Base-by-base conservation (phyloP, 2,329 filamentous ascomycete genomes). In the Pyrenochaeta sp. region DNA sequence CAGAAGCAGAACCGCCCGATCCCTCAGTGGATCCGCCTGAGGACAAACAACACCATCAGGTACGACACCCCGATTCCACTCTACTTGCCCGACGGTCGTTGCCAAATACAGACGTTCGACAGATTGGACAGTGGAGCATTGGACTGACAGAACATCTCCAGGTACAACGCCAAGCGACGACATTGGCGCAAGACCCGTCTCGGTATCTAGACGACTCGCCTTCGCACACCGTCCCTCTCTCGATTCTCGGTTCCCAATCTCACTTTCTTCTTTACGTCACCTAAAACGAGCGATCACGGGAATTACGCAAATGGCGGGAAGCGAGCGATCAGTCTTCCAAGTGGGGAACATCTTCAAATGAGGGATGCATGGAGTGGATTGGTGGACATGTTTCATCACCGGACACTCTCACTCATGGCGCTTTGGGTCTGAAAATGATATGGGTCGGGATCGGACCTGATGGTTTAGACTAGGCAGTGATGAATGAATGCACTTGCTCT, bases 1-100 rank as follows among this genome's bases (percentile, higher is more conserved):
- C 94, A 98, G 88, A 98, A 97, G 89, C 94, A 98, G 87, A 99
- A 99, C 90, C 90, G 95, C 81, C 95, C 95, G 75, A 97, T 99
- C 81, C 95, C 95, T 71, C 95, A 99, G 87, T 99, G 95, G 95
- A 98, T 99, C 81, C 90, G 95, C 81, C 89, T 99, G 78, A 90
- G 94, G 82, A 98, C 95, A 77, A 90, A 89, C 83, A 99, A 99
- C 89, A 97, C 93, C 84, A 97, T 99, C 86, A 91, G 94, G 95
- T 99, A 92, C 84, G 89, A 83, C 40, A 29, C 31, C 33, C 44
- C 37, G 43, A 37, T 53, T 44, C 43, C 32, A 23, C 42, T 32
- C 40, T 51, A 53, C 17, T 41, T 33, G 64, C 41, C 31, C 31
- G 48, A 27, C 36, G 10, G 7, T 14, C 11, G 7, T 23, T 9